These are phyloP conservation scores for Sporothrix brasiliensis DNA, from an alignment of 2,329 filamentous ascomycete species.

Conservation along the genomic window DNA sequence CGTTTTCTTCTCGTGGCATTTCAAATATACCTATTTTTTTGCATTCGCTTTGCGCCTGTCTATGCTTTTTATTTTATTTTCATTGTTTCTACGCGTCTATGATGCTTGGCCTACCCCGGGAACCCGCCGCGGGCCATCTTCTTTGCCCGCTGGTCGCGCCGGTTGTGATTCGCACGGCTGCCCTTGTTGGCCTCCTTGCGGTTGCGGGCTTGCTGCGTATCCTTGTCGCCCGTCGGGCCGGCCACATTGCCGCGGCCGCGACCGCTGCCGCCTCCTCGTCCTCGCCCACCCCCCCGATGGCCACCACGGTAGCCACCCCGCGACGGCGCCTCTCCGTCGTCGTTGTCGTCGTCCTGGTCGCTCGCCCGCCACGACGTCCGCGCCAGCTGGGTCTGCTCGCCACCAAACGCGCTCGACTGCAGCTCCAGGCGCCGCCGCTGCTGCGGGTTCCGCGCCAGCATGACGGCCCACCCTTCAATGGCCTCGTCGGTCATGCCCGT, in stretches of 20 bases:
- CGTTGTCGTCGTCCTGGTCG: slow-evolving; percentile 57
- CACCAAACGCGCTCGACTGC: slow-evolving; percentile 68
- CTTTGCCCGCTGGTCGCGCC: slow-evolving; percentile 68
- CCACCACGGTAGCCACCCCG: background rate
- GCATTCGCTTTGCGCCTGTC: no score
- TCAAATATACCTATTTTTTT: slow-evolving; percentile 8
- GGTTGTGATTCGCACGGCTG: slow-evolving; percentile 82
- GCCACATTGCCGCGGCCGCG: slow-evolving; percentile 61
- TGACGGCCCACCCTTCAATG: slow-evolving; percentile 91
- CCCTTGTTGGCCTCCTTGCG: slow-evolving; percentile 82
- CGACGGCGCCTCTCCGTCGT: no score
- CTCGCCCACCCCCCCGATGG: background rate
- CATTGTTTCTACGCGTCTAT: background rate
- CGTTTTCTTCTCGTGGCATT: background rate
- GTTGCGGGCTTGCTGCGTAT: slow-evolving; percentile 70
- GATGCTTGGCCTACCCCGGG: background rate
- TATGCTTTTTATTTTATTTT: no score
- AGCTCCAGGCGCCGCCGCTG: slow-evolving; percentile 70
- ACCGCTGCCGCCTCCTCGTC: slow-evolving; percentile 48
- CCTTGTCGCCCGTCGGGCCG: slow-evolving; percentile 67
- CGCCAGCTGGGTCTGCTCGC: slow-evolving; percentile 65
- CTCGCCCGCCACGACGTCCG: slow-evolving; percentile 67
- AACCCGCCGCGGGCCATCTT: slow-evolving; percentile 65
- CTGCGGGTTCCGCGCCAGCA: slow-evolving; percentile 74
- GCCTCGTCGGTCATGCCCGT: slow-evolving; percentile 92